Evolutionary conservation across 805 yeast species (phyloP), one percentile per base, ranked within the genome.

Genomic region (Cyberlindnera euphorbiiphila): DNA sequence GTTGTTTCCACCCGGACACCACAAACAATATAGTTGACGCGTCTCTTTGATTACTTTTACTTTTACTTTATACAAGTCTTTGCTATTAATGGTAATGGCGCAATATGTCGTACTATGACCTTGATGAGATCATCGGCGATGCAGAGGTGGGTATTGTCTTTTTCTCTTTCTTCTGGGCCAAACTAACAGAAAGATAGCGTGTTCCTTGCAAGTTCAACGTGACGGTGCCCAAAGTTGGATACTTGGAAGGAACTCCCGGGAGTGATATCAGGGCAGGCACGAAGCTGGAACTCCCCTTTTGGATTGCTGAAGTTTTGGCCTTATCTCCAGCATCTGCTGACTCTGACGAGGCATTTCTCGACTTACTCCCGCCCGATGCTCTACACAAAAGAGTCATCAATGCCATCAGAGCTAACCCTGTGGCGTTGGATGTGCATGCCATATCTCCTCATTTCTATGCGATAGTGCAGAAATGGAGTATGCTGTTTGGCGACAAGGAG

Each of bases 241-340:
- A 81, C 53, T 65, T 91, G 6, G 89, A 83, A 52, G 87, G 89
- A 7, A 76, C 81, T 43, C 85, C 87, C 1, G 85, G 83, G 1
- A 71, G 76, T 45, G 59, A 62, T 42, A 65, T 81, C 21, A 61
- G 64, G 37, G 69, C 75, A 49, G 79, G 77, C 23, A 69, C 88
- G 3, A 78, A 78, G 51, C 52, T 87, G 4, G 89, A 85, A 41
- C 66, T 91, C 17, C 98, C 98, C 0, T 59, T 88, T 20, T 91
- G 98, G 98, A 61, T 91, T 27, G 94, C 96, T 0, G 80, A 80
- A 41, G 73, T 83, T 2, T 62, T 89, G 22, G 95, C 95, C 0
- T 65, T 74, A 14, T 50, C 61, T 47, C 52, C 69, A 43, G 51
- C 39, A 22, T 54, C 47, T 26, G 50, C 56, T 46, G 25, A 43